phyloP scores from a whole-genome alignment of 306 rosid species.

The Prunus armeniaca region DNA sequence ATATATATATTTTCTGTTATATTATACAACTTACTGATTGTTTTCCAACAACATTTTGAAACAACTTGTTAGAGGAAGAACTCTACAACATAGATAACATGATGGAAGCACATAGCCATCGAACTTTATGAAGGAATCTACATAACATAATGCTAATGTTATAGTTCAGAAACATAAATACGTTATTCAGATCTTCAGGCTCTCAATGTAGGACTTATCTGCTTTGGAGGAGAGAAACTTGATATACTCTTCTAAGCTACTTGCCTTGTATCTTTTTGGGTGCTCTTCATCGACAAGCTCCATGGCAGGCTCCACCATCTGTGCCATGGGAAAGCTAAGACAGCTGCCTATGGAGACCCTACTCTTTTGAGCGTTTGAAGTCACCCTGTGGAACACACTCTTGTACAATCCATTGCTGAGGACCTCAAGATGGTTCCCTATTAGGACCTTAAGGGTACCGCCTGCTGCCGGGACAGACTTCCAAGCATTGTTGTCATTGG shows the following conservation, averaged over 20 bases:
- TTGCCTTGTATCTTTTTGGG: slow-evolving; percentile 6
- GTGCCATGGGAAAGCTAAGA: slow-evolving; percentile 3
- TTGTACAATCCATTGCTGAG: slow-evolving; percentile 15
- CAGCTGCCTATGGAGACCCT: slow-evolving; percentile 1
- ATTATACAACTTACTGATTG: too few relatives aligned
- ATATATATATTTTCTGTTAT: too few relatives aligned
- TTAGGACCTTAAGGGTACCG: neutral
- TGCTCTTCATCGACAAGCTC: slow-evolving; percentile 9
- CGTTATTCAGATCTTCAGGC: neutral
- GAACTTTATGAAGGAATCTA: too few relatives aligned
- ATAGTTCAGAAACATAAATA: neutral
- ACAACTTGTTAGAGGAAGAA: too few relatives aligned
- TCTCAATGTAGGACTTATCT: slow-evolving; percentile 2
- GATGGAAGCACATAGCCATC: too few relatives aligned
- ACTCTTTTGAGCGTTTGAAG: neutral
- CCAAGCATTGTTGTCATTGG: neutral
- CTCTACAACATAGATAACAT: too few relatives aligned
- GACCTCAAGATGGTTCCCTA: slow-evolving; percentile 6
- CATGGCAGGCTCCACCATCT: slow-evolving; percentile 10
- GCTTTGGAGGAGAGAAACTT: slow-evolving; percentile 4
- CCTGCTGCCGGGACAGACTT: neutral
- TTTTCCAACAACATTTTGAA: too few relatives aligned
- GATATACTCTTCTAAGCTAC: slow-evolving; percentile 1
- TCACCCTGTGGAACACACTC: slow-evolving; percentile 1
- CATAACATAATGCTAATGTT: too few relatives aligned